Evolutionary conservation across 1,139 yeast genomes (phyloP).

Genomic region (Hyphopichia wangnamkhiaoensis): DNA sequence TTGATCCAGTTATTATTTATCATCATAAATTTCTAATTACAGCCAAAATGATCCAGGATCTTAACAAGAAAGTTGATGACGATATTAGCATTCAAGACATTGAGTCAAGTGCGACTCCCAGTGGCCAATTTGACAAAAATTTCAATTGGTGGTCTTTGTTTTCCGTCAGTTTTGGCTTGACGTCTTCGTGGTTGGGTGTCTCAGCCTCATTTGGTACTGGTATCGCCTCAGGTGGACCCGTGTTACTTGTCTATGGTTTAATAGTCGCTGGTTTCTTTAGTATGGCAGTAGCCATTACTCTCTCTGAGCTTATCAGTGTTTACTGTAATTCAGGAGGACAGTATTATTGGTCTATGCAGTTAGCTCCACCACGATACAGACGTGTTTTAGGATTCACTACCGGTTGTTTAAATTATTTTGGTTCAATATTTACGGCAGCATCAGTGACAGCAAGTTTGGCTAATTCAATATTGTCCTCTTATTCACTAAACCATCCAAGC

Average conservation of each 20-base stretch:
- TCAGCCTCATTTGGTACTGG: slow-evolving; percentile 52
- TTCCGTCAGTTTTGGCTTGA: slow-evolving; percentile 52
- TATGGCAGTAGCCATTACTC: slow-evolving; percentile 9
- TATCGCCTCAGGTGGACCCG: slow-evolving; percentile 51
- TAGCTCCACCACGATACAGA: slow-evolving; percentile 8
- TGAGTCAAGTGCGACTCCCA: not conserved
- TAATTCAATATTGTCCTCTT: slow-evolving; percentile 6
- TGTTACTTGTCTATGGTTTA: slow-evolving; percentile 48
- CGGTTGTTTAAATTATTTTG: slow-evolving; percentile 9
- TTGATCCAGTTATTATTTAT: no score
- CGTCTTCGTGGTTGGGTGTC: slow-evolving; percentile 58
- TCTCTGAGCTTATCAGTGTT: slow-evolving; percentile 18
- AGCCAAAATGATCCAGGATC: no score
- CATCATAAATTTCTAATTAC: no score
- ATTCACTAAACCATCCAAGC: slow-evolving; percentile 32
- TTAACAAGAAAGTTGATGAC: not conserved
- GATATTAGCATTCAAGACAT: not conserved
- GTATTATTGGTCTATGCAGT: slow-evolving; percentile 17
- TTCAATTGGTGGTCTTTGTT: slow-evolving; percentile 20
- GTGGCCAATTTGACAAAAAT: not conserved
- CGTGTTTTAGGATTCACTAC: slow-evolving; percentile 8
- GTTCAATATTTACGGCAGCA: slow-evolving; percentile 11
- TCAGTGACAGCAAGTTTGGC: slow-evolving; percentile 9
- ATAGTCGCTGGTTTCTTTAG: slow-evolving; percentile 22
- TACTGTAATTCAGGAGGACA: slow-evolving; percentile 21